These are phyloP conservation scores for Zygotorulaspora sp. DNA, from an alignment of 805 yeast genomes.

Conservation along the genomic window DNA sequence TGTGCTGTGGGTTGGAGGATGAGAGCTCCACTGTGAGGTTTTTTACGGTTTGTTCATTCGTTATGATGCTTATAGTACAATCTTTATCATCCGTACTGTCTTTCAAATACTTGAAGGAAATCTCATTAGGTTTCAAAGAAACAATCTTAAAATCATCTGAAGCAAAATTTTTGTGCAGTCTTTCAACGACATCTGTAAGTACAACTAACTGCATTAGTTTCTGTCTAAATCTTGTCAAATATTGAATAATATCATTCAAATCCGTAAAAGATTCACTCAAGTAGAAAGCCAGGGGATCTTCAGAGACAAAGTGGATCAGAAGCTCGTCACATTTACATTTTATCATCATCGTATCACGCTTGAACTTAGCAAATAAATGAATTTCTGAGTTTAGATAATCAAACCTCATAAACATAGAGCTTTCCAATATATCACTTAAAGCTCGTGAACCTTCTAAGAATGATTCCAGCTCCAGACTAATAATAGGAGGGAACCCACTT, in stretches of 20 bases:
- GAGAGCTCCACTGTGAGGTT: constrained; percentile 30
- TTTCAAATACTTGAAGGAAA: constrained; percentile 33
- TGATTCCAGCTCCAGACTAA: constrained; percentile 30
- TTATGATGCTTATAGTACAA: constrained; percentile 32
- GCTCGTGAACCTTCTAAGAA: constrained; percentile 32
- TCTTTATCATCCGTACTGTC: constrained; percentile 27
- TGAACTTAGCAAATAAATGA: constrained; percentile 32
- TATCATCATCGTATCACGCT: constrained; percentile 29
- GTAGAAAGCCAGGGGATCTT: constrained; percentile 29
- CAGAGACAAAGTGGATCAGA: constrained; percentile 27
- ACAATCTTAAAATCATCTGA: constrained; percentile 32
- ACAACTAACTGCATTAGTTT: constrained; percentile 34
- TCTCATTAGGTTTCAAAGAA: constrained; percentile 33
- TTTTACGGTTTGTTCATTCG: constrained; percentile 28
- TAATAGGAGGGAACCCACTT: constrained; percentile 23
- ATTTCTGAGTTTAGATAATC: constrained; percentile 31
- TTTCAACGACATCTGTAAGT: constrained; percentile 34
- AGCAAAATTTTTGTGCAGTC: constrained; percentile 32
- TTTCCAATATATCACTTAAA: constrained; percentile 27
- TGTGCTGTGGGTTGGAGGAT: constrained; percentile 33
- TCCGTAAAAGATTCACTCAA: constrained; percentile 26
- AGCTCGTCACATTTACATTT: constrained; percentile 31
- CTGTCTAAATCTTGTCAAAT: constrained; percentile 29
- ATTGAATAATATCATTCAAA: constrained; percentile 26
- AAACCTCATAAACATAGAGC: constrained; percentile 32